Evolutionary conservation across 176 grass and related monocot genomes (phyloP), one percentile per base, ranked within the genome.

Genomic region (Bromus sterilis): DNA sequence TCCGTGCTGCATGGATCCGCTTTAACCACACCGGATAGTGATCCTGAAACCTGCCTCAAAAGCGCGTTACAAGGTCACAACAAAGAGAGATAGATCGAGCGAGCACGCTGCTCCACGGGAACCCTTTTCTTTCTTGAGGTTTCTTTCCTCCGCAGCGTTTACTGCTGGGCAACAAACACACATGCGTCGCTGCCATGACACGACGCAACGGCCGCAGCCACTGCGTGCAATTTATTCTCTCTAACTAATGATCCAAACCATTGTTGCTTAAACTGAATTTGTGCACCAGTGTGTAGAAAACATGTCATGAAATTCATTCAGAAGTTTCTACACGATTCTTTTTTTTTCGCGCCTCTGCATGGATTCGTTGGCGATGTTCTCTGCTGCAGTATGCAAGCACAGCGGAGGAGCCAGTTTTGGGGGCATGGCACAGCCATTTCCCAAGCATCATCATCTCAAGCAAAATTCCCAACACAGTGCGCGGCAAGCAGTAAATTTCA

Each of bases 131-230:
- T 10, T 60, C 20, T 2, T 14, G n/a, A n/a, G n/a, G n/a, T n/a
- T 20, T 37, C 31, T 21, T 11, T 46, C 28, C 49, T 23, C 39
- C 10, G 48, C 24, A 6, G 80, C 24, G n/a, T 79, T 72, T 41
- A 35, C 58, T 23, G 23, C 66, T 43, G 25, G 21, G 7, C 29
- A 74, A 63, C 24, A 53, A 12, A 6, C 77, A 18, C 13, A 21
- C 1, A 31, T 57, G n/a, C 37, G 35, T 41, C 36, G 37, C 66
- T 23, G 78, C 78, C 62, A 25, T 5, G 86, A 87, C 80, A 72
- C 51, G 86, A 83, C 86, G 42, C 65, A 16, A 82, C 79, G 74
- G 9, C 9, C 44, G 21, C 78, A 36, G 66, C 60, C 39, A 66
- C 60, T 31, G 66, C 26, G 3, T 18, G 28, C 29, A 43, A 48